Percentiles rank a stretch among this genome's conserved stretches.
Evolutionary conservation across 2,329 filamentous ascomycete genomes (phyloP).

Genomic region (Whalleya microplaca): DNA sequence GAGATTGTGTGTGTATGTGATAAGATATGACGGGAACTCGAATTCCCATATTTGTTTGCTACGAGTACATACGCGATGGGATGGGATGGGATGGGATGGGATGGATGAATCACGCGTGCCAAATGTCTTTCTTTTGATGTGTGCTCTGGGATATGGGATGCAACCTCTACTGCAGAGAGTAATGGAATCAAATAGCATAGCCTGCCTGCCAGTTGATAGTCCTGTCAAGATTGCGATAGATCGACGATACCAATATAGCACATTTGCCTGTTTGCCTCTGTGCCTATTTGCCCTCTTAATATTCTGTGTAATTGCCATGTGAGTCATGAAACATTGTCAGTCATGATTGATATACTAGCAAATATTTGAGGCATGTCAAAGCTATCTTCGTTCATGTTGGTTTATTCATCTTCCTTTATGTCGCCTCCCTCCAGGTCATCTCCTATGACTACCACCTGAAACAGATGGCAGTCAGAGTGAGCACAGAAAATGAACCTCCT

Average conservation of each 20-base stretch:
- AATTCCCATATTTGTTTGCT: not conserved
- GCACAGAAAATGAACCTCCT: too few species aligned
- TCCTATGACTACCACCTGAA: too few species aligned
- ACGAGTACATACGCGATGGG: constrained; percentile 19
- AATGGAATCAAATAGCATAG: not conserved
- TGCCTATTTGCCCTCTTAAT: not conserved
- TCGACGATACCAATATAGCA: constrained; percentile 33
- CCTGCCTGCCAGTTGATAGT: not conserved
- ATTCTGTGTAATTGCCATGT: not conserved
- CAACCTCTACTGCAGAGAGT: not conserved
- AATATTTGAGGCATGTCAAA: too few species aligned
- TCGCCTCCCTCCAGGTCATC: too few species aligned
- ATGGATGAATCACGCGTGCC: constrained; percentile 8
- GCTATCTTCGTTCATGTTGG: too few species aligned
- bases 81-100: not conserved
- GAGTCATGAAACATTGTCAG: not conserved
- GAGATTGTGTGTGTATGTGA: not conserved
- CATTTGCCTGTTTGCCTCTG: not conserved
- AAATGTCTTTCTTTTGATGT: constrained; percentile 12
- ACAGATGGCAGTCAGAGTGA: too few species aligned
- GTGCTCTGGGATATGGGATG: constrained; percentile 10
- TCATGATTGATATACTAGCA: too few species aligned
- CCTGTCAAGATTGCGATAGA: constrained; percentile 31
- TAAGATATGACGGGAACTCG: not conserved
- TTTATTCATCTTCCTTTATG: too few species aligned